These are phyloP conservation scores for Arabidopsis arenosa DNA, from an alignment of 345 rosid species.

Conservation along the genomic window DNA sequence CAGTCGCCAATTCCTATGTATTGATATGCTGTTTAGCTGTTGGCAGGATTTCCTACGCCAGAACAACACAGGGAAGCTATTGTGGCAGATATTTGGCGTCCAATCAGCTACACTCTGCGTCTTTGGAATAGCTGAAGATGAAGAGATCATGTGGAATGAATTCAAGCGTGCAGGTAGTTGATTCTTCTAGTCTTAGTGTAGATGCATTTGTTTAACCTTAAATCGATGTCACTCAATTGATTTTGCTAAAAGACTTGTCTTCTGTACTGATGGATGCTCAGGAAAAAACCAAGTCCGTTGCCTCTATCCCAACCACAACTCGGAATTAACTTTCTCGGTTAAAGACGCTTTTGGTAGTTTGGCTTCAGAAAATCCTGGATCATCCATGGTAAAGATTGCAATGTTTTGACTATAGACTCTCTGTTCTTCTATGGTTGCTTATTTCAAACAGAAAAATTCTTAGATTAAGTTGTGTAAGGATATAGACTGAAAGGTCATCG, in stretches of 20 bases:
- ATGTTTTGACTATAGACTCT: not conserved
- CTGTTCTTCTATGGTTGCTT: slow-evolving; percentile 4
- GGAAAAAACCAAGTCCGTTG: slow-evolving; percentile 83
- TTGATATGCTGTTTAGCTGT: slow-evolving; percentile 26
- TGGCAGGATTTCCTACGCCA: slow-evolving; percentile 88
- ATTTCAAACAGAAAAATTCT: not conserved
- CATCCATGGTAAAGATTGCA: slow-evolving; percentile 49
- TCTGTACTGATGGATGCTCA: slow-evolving; percentile 46
- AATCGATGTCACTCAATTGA: not conserved
- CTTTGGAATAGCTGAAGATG: slow-evolving; percentile 88
- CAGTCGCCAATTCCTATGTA: not conserved
- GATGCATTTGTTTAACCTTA: slow-evolving; percentile 6
- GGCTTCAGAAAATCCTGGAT: slow-evolving; percentile 42
- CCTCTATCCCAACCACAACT: slow-evolving; percentile 86
- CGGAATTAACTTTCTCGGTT: slow-evolving; percentile 55
- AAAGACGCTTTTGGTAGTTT: slow-evolving; percentile 55
- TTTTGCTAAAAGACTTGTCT: slow-evolving; percentile 23
- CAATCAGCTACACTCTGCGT: slow-evolving; percentile 83
- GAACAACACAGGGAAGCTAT: slow-evolving; percentile 94
- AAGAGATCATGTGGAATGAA: slow-evolving; percentile 90
- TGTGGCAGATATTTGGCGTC: slow-evolving; percentile 90
- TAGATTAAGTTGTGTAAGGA: not conserved
- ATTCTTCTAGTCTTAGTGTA: slow-evolving; percentile 4
- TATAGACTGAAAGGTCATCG: not conserved
- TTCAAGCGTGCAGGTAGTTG: slow-evolving; percentile 72